Evolutionary conservation across 768 basidiomycete genomes (phyloP).

Genomic region (Lyophyllum decastes): DNA sequence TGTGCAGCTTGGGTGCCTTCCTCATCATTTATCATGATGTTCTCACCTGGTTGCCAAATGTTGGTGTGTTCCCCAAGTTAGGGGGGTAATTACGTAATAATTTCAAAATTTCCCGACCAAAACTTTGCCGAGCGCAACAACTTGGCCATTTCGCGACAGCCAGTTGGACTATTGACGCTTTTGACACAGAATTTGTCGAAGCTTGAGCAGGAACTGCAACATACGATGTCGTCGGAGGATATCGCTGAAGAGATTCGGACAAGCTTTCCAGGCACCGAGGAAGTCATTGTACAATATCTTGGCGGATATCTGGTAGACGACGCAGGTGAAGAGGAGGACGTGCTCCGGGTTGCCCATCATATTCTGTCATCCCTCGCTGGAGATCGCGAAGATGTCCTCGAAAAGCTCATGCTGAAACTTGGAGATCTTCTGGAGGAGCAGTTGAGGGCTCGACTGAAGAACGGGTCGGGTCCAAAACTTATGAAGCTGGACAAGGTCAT

Average conservation of each 20-base stretch:
- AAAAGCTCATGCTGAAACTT: constrained; percentile 67
- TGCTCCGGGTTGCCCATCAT: constrained; percentile 71
- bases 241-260: constrained; percentile 79
- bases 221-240: constrained; percentile 65
- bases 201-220: not conserved
- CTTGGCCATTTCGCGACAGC: not conserved
- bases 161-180: not conserved
- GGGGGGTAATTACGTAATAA: not conserved
- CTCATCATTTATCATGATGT: constrained; percentile 11
- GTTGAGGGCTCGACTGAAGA: constrained; percentile 56
- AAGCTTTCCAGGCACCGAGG: constrained; percentile 75
- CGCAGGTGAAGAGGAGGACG: constrained; percentile 85
- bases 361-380: constrained; percentile 79
- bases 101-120: not conserved
- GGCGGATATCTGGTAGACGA: constrained; percentile 89
- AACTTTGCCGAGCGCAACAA: not conserved
- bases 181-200: not conserved
- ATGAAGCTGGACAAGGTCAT: constrained; percentile 83
- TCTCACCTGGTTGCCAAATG: not conserved
- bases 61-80: not conserved
- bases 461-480: constrained; percentile 62
- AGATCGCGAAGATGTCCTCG: constrained; percentile 56
- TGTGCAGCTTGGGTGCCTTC: not conserved
- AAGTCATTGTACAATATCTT: constrained; percentile 83
- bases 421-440: constrained; percentile 66